Base-by-base conservation (phyloP, 2,329 filamentous ascomycete genomes). In the Septoria linicola region DNA sequence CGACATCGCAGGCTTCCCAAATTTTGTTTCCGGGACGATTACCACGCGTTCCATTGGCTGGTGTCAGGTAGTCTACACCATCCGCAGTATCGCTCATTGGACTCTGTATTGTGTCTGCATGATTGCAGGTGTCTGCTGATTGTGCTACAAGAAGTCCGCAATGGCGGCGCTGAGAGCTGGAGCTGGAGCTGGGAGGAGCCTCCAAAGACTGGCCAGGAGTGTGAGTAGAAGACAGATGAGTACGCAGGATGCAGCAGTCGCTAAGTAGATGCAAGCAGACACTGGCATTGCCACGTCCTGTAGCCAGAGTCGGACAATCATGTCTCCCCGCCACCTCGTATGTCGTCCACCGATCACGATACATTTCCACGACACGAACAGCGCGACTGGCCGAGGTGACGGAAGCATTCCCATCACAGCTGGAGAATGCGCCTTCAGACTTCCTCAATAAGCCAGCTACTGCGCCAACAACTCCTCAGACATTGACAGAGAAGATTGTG, bases 401-500 rank as follows among this genome's bases (percentile, higher is more conserved):
- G 57, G 74, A 82, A 66, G 79, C 78, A 52, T 88, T 88, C 63
- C 81, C 82, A 51, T 79, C 83, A 2, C 80, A 87, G 66, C 75
- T 81, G 49, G 78, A 85, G 53, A 79, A 79, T 57, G 70, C 79
- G 2, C 74, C 89, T 13, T 82, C 87, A 62, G 84, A 89, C 53
- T 80, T 96, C 56, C 82, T 95, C 58, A 83, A 86, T 34, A 59
- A 59, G 17, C 84, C 88, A 27, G 80, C 68, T 40, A 65, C 70
- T 14, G 62, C 74, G 21, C 67, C 70, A 19, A 62, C 64, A 14
- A 70, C 72, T 2, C 80, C 88, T 0, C 90, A 96, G 71, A 96
- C 88, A 2, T 72, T 96, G 44, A 93, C 88, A 2, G 91, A 96
- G 70, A 96, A 96, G 76, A 96, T 96, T 53, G 85, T 96, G 0